phyloP scores from a whole-genome alignment of 306 rosid species.

The Purshia tridentata region DNA sequence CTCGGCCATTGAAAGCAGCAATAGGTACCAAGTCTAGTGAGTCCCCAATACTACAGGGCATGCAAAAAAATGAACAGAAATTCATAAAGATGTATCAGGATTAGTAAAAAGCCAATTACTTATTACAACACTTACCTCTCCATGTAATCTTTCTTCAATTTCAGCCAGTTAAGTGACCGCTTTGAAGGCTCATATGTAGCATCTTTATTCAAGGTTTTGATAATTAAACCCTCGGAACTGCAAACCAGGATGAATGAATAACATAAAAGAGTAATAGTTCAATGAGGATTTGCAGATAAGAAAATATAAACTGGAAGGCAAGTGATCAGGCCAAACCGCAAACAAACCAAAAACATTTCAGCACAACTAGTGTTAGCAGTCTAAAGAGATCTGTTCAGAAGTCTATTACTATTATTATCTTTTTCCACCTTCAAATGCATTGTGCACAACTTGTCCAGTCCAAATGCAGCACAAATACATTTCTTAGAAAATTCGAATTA shows the following conservation, averaged over 20 bases:
- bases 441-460: constrained; percentile 7
- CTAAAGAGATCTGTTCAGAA: background rate
- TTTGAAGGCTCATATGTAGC: constrained; percentile 94
- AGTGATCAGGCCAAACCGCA: background rate
- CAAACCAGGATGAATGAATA: constrained; percentile 34
- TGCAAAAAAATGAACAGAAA: constrained; percentile 27
- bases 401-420: background rate
- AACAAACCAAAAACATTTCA: constrained; percentile 3
- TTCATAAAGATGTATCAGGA: constrained; percentile 18
- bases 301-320: constrained; percentile 3
- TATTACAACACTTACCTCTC: constrained; percentile 50
- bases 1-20: constrained; percentile 94
- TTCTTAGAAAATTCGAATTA: background rate
- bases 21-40: constrained; percentile 95
- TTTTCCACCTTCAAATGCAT: constrained; percentile 3
- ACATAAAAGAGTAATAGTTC: constrained; percentile 1
- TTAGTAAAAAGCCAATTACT: constrained; percentile 10
- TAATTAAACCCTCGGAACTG: constrained; percentile 90
- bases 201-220: constrained; percentile 76
- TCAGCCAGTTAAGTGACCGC: constrained; percentile 89
- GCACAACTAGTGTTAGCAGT: constrained; percentile 11
- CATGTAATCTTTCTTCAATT: constrained; percentile 91
- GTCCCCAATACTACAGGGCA: constrained; percentile 78
- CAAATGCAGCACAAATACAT: background rate
- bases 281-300: constrained; percentile 5